Conservation (phyloP, 2,329 filamentous ascomycete species). For the Cordyceps pruinosa region DNA sequence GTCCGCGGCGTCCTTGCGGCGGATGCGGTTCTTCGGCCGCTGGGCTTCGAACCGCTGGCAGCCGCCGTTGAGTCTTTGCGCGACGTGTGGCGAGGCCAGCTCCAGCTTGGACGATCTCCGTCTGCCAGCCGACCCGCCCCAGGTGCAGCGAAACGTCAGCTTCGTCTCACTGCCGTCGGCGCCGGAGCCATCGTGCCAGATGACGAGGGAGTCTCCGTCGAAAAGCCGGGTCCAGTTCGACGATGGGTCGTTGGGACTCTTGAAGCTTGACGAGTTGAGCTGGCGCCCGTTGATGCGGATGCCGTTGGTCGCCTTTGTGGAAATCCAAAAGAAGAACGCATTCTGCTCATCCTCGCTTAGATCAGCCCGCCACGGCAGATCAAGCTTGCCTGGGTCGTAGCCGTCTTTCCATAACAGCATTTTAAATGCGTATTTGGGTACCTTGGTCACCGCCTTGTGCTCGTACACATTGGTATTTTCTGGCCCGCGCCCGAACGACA, state of each 20-base stretch:
- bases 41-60: conserved; percentile 38
- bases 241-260: conserved; percentile 48
- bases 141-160: conserved; percentile 47
- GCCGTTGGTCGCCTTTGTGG: conserved; percentile 69
- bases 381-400: conserved; percentile 53
- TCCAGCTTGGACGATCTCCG: conserved; percentile 17
- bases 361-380: conserved; percentile 37
- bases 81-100: conserved; percentile 32
- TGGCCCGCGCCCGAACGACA: conserved; percentile 69
- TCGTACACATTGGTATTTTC: conserved; percentile 63
- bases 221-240: conserved; percentile 61
- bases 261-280: conserved; percentile 50
- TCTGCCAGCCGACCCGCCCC: conserved; percentile 46
- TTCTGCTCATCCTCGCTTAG: conserved; percentile 33
- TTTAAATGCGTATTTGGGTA: conserved; percentile 78
- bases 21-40: conserved; percentile 28
- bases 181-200: conserved; percentile 49
- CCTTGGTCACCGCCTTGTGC: conserved; percentile 55
- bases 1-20: conserved; percentile 39
- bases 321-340: conserved; percentile 64
- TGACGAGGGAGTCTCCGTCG: conserved; percentile 67
- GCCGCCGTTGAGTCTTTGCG: conserved; percentile 41
- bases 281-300: conserved; percentile 70
- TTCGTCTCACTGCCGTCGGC: conserved; percentile 35
- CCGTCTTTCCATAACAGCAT: conserved; percentile 66